phyloP scores from a whole-genome alignment of 495 filamentous ascomycete species.

The Lepidopterella palustris region DNA sequence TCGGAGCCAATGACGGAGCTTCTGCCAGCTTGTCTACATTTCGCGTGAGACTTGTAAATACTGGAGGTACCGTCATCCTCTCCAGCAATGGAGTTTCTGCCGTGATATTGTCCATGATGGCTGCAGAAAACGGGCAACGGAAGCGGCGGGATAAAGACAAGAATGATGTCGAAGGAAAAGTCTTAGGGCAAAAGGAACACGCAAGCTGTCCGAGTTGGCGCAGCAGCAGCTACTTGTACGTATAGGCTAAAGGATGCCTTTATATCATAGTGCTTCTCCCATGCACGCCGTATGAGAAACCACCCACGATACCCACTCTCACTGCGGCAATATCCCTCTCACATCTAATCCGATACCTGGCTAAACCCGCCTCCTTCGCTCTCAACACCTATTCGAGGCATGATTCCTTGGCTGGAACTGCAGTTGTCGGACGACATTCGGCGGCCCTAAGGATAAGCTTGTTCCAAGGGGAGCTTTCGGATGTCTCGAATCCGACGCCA shows the following conservation, averaged over 20 bases:
- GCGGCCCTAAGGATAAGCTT: slow-evolving; percentile 21
- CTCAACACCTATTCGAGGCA: background rate
- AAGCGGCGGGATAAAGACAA: background rate
- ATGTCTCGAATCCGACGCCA: slow-evolving; percentile 28
- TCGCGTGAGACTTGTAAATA: slow-evolving; percentile 1
- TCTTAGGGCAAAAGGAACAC: background rate
- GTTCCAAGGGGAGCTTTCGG: slow-evolving; percentile 24
- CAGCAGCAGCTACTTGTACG: background rate
- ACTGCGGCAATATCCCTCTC: background rate
- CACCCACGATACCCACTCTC: too few species aligned
- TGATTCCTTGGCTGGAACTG: slow-evolving; percentile 1
- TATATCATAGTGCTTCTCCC: background rate
- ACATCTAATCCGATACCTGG: background rate
- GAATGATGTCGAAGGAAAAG: background rate
- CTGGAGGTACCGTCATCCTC: slow-evolving; percentile 20
- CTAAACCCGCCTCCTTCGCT: background rate
- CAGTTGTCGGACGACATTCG: slow-evolving; percentile 12
- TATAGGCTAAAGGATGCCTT: background rate
- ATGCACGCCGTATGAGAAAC: too few species aligned
- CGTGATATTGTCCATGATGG: slow-evolving; percentile 7
- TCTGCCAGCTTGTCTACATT: slow-evolving; percentile 2
- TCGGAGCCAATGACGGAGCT: slow-evolving; percentile 1
- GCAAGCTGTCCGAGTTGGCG: background rate
- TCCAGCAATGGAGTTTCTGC: slow-evolving; percentile 16
- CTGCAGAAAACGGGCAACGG: background rate